Percentiles rank a stretch among this genome's conserved stretches.
Evolutionary conservation across 2,329 filamentous ascomycete genomes (phyloP).

Genomic region (Canariomyces notabilis): DNA sequence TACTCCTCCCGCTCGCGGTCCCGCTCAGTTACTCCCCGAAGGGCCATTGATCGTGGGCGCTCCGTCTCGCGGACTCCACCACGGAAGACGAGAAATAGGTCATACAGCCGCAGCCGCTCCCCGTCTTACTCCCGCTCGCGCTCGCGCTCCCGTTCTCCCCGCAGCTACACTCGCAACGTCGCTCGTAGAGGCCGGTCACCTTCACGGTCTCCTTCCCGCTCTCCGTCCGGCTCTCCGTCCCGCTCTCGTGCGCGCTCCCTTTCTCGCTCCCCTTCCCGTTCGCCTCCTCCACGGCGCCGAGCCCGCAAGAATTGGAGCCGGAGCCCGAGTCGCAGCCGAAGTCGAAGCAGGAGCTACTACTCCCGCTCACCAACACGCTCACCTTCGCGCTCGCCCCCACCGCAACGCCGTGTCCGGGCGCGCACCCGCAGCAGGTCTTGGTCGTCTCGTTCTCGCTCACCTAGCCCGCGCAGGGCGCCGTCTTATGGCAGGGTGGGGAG

Average conservation of each 20-base stretch:
- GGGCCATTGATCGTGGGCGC: conserved; percentile 32
- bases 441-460: conserved; percentile 18
- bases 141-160: conserved; percentile 17
- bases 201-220: too few relatives aligned
- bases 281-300: too few relatives aligned
- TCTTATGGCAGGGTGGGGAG: background rate
- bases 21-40: conserved; percentile 36
- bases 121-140: conserved; percentile 22
- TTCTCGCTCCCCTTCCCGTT: conserved; percentile 15
- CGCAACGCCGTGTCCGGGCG: conserved; percentile 12
- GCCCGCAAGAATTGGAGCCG: conserved; percentile 7
- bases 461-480: conserved; percentile 5
- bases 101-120: conserved; percentile 21
- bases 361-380: conserved; percentile 20
- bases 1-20: conserved; percentile 51
- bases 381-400: conserved; percentile 14
- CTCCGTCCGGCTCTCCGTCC: conserved; percentile 14
- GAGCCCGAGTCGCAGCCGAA: conserved; percentile 13
- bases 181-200: conserved; percentile 10
- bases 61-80: conserved; percentile 29
- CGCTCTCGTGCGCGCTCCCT: conserved; percentile 17
- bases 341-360: conserved; percentile 11
- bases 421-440: conserved; percentile 15
- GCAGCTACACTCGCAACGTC: conserved; percentile 22
- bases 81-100: conserved; percentile 16